Evolutionary conservation across 169 alveolate genomes (phyloP), one percentile per base, ranked within the genome.

Genomic region (Miamiensis avidus): DNA sequence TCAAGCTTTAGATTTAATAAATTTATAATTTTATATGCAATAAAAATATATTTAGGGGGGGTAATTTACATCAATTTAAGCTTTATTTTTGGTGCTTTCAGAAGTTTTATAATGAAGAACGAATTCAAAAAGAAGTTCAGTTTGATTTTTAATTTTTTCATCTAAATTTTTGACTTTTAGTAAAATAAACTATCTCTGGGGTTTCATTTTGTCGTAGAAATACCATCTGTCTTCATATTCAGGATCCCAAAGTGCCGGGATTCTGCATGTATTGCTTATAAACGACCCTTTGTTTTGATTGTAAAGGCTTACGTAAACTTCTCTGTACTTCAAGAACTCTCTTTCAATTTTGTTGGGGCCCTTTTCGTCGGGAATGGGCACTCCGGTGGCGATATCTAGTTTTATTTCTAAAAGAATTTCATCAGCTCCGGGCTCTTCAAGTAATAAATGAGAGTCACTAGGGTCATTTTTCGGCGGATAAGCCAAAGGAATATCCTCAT

Each of bases 191-290:
- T 49, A 11, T 11, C 26, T 11, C 4, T 49, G 26, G 20, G 69
- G 26, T 49, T 49, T 49, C 20, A 4, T 20, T 49, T 49, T 4
- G 26, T 11, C 20, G 4, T 49, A 11, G 20, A 49, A 49, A 28
- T 64, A 49, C 84, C 84, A 79, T 79, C 84, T 79, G 64, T 79
- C 84, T 79, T 79, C 84, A 79, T 49, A 79, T 28, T 34, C 65
- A 6, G 76, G 75, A 28, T 79, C 75, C 84, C 84, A 79, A 6
- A 29, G n/a, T 34, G 73, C 76, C 28, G 31, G 49, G 6, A 79
- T 29, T 34, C 84, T 79, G 49, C 84, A 79, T 28, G 84, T 28
- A 65, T 79, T 79, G 16, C 77, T 33, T 49, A 79, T n/a, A n/a
- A n/a, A n/a, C 64, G 29, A 29, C 6, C 65, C 29, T 64, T 34